phyloP scores from a whole-genome alignment of 1,139 yeast species.

The Sugiyamaella pinicola region DNA sequence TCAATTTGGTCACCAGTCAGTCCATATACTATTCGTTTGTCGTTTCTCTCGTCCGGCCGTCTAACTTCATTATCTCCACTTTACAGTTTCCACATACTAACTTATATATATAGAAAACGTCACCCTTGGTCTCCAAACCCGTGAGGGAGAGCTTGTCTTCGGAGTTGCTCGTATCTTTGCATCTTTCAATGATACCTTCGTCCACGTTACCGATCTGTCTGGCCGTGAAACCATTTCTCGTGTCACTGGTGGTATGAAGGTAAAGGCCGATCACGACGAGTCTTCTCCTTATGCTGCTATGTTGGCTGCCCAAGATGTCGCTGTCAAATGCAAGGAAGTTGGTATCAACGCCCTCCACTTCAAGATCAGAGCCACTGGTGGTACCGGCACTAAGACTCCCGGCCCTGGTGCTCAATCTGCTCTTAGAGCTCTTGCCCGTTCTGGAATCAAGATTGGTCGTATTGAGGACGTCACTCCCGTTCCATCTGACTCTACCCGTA shows the following conservation, averaged over 20 bases:
- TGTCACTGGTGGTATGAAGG: slow-evolving; percentile 99
- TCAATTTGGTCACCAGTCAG: no score
- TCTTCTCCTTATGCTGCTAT: slow-evolving; percentile 99
- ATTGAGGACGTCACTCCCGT: slow-evolving; percentile 99
- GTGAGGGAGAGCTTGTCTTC: slow-evolving; percentile 97
- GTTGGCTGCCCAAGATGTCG: slow-evolving; percentile 99
- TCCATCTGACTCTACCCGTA: slow-evolving; percentile 99
- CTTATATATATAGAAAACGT: slow-evolving; percentile 48
- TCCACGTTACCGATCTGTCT: slow-evolving; percentile 98
- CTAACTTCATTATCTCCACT: background rate
- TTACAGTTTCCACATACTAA: slow-evolving; percentile 6
- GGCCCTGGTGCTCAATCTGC: slow-evolving; percentile 99
- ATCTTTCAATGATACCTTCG: slow-evolving; percentile 99
- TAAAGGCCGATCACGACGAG: slow-evolving; percentile 99
- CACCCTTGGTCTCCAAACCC: slow-evolving; percentile 81
- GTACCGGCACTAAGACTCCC: slow-evolving; percentile 99
- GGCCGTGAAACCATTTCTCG: slow-evolving; percentile 99
- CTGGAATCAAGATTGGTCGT: slow-evolving; percentile 99
- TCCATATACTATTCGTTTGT: no score
- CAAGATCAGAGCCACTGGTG: slow-evolving; percentile 99
- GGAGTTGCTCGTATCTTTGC: slow-evolving; percentile 99
- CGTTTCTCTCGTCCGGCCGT: background rate
- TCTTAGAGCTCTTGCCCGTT: slow-evolving; percentile 99
- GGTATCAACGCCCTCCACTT: slow-evolving; percentile 99
- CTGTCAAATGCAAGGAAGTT: slow-evolving; percentile 98